Conservation (phyloP, 2,329 filamentous ascomycete genomes). For the Penicillium thymicola region DNA sequence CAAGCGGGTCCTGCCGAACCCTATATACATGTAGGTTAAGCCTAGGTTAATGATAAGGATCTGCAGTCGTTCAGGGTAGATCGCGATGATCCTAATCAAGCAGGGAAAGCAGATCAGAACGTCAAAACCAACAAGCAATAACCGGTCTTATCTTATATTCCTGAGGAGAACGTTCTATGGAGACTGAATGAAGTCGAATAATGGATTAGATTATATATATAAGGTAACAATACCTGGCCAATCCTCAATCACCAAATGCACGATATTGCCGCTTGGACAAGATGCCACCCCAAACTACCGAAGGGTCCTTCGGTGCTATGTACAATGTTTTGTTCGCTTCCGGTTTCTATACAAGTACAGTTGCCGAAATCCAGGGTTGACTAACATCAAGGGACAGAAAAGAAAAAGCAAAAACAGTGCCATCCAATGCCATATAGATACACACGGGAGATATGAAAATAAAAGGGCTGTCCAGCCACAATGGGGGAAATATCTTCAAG, state of each 20-base stretch:
- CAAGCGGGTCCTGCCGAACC: background rate
- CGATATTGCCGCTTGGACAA: background rate
- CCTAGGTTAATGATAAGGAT: background rate
- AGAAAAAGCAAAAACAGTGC: background rate
- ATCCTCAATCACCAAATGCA: background rate
- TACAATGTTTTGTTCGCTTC: background rate
- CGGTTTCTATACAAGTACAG: constrained; percentile 2
- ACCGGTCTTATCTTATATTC: background rate
- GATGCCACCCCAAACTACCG: background rate
- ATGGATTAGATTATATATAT: background rate
- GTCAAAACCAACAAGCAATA: background rate
- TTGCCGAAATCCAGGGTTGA: background rate
- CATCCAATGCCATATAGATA: background rate
- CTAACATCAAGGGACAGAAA: background rate
- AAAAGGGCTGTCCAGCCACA: background rate
- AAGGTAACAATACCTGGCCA: background rate
- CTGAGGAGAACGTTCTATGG: no score
- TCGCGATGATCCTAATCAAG: background rate
- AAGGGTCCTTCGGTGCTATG: background rate
- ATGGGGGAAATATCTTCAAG: background rate
- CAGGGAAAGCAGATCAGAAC: background rate
- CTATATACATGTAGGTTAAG: background rate
- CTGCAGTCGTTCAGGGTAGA: background rate
- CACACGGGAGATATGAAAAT: background rate
- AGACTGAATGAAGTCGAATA: background rate